Evolutionary conservation across 306 rosid species (phyloP), one percentile per base, ranked within the genome.

Genomic region (Sicyos edulis): DNA sequence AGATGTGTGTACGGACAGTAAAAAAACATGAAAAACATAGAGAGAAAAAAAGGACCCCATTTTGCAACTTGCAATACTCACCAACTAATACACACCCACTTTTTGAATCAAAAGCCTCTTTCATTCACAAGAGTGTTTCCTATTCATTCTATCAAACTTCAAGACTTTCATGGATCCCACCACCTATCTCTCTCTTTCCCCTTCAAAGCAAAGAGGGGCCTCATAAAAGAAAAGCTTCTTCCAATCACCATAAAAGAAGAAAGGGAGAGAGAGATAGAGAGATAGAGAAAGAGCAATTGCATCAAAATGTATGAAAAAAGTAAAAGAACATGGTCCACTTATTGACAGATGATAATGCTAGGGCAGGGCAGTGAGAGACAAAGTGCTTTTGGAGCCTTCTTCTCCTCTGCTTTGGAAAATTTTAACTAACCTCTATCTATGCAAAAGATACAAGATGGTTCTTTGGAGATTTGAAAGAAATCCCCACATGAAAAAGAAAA

Each of bases 111-210:
- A 84, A 70, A 78, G 76, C 77, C 81, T 85, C 83, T 62, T 17
- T 15, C 69, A 37, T 63, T 37, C 32, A 40, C 8, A 40, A 65
- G 29, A 40, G 26, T 37, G 70, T 40, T 64, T 9, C 24, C 20
- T 9, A 12, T 21, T 12, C 63, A 32, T 63, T 63, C n/a, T 19
- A 40, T 64, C 29, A 17, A 56, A 40, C 29, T 21, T 32, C 22
- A 62, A 62, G n/a, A 0, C 50, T n/a, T 62, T 62, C 6, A 79
- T 86, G 89, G 90, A 85, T 85, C 92, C 92, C 92, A 88, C 89
- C 82, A 83, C 34, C 80, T 72, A 24, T 64, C 70, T 64, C 24
- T 26, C 2, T 5, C 71, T 40, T 17, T 17, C 15, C 24, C 51
- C 54, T 65, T 42, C 21, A 37, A 64, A 64, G 4, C 10, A 60